Conservation (phyloP, 805 yeast genomes). For the Starmerella stigmatis region DNA sequence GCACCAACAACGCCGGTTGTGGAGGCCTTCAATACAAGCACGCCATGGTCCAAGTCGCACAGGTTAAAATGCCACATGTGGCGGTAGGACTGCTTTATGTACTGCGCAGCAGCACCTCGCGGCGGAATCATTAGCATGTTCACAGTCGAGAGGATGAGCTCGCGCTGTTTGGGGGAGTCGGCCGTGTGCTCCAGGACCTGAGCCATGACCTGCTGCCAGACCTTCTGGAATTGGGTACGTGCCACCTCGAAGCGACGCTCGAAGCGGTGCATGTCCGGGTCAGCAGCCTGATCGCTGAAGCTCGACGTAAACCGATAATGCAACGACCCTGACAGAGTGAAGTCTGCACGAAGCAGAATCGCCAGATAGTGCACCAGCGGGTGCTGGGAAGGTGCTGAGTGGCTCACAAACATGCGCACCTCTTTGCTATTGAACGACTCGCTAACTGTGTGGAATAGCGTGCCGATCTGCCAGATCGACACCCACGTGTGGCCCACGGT, state of each 20-base stretch:
- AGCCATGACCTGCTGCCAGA: conserved; percentile 10
- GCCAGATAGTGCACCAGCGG: conserved; percentile 60
- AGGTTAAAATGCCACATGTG: conserved; percentile 70
- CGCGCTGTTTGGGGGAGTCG: conserved; percentile 37
- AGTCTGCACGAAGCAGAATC: conserved; percentile 56
- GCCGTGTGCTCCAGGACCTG: conserved; percentile 28
- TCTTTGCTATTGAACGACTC: conserved; percentile 34
- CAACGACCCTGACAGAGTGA: conserved; percentile 39
- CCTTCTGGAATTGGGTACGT: neutral
- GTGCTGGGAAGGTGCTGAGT: conserved; percentile 61
- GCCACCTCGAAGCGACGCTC: conserved; percentile 6
- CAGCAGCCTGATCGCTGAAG: conserved; percentile 55
- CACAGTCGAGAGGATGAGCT: conserved; percentile 45
- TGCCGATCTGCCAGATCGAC: conserved; percentile 60
- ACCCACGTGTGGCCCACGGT: conserved; percentile 67
- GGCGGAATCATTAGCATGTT: conserved; percentile 50
- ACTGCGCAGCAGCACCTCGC: conserved; percentile 3
- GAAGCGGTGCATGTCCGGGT: conserved; percentile 35
- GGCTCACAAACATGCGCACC: conserved; percentile 53
- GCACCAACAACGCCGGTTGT: neutral
- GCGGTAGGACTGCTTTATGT: conserved; percentile 42
- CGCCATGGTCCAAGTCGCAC: conserved; percentile 49
- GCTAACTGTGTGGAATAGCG: conserved; percentile 43
- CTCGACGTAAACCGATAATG: conserved; percentile 63
- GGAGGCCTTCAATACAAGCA: conserved; percentile 35